Evolutionary conservation across 352 stramenopile genomes (phyloP), one percentile per base, ranked within the genome.

Genomic region (Globisporangium cylindrosporum): DNA sequence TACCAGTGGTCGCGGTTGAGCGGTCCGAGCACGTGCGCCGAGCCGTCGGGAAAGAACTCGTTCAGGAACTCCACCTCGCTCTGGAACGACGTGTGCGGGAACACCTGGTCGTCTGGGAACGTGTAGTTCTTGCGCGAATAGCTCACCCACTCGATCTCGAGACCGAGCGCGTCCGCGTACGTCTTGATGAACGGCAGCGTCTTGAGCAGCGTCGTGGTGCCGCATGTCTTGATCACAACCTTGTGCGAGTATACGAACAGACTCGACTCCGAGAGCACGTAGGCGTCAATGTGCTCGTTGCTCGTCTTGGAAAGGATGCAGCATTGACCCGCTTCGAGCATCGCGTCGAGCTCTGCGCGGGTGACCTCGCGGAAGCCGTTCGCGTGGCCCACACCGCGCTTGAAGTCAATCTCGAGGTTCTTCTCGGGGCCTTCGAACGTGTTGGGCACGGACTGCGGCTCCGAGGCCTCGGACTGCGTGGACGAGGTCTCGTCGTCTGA

Each of bases 41-140:
- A 91, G 20, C 90, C 91, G 22, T 95, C 79, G 7, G 89, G 89
- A 71, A 96, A 96, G 73, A 88, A 95, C 12, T 75, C 78, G 71
- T 95, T 96, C 10, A 99, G 85, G 80, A 98, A 99, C n/a, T 94
- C 83, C 56, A 99, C 88, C 69, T 99, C 97, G 51, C 98, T 96
- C 68, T 98, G 82, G 79, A 99, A 99, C 55, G 82, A 98, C 48
- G 88, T 94, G 82, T 99, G 97, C 20, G 97, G 97, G 73, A 98
- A 99, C 67, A 96, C 86, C 76, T 99, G 98, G 74, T 97, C 93
- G n/a, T 97, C 93, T 22, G 98, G 98, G 76, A 99, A 99, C 9
- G 92, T 97, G 74, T 99, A 99, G 82, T 99, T 99, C 84, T 99
- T 99, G 53, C 97, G 90, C 59, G 88, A 98, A 86, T 99, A 99